Evolutionary conservation across 805 yeast genomes (phyloP).

Genomic region (Suhomyces pyralidae): DNA sequence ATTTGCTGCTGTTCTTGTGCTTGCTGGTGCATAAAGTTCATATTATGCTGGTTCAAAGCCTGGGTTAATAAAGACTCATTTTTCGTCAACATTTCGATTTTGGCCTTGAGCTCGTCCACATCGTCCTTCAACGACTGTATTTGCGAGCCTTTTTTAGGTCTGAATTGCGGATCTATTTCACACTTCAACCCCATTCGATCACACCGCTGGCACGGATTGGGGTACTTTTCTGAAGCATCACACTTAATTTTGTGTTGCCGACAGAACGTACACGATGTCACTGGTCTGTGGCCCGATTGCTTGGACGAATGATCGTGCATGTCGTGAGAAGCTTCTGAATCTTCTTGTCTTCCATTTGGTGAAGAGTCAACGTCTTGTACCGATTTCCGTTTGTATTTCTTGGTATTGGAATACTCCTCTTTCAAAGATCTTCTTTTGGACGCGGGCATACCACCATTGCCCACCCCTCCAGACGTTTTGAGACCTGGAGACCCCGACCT

Average conservation of each 20-base stretch:
- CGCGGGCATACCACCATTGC: not conserved
- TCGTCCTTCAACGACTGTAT: slow-evolving; percentile 81
- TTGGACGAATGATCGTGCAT: slow-evolving; percentile 14
- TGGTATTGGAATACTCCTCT: slow-evolving; percentile 5
- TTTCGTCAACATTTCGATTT: slow-evolving; percentile 60
- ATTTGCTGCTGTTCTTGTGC: slow-evolving; percentile 7
- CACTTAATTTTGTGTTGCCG: slow-evolving; percentile 93
- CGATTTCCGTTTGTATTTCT: slow-evolving; percentile 11
- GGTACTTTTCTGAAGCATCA: slow-evolving; percentile 81
- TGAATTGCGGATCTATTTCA: slow-evolving; percentile 86
- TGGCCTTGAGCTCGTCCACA: slow-evolving; percentile 72
- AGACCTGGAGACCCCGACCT: not conserved
- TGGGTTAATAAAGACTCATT: slow-evolving; percentile 68
- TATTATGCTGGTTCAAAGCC: slow-evolving; percentile 49
- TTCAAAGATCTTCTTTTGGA: slow-evolving; percentile 15
- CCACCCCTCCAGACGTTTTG: not conserved
- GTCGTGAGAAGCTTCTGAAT: slow-evolving; percentile 2
- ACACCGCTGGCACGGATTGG: slow-evolving; percentile 80
- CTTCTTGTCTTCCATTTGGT: not conserved
- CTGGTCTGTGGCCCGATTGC: slow-evolving; percentile 67
- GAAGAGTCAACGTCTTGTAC: not conserved
- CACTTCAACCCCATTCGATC: slow-evolving; percentile 75
- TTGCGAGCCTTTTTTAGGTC: slow-evolving; percentile 90
- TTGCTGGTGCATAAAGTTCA: slow-evolving; percentile 26
- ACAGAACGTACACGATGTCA: slow-evolving; percentile 90